Conservation (phyloP, 306 rosid genomes). For the Argentina anserina region DNA sequence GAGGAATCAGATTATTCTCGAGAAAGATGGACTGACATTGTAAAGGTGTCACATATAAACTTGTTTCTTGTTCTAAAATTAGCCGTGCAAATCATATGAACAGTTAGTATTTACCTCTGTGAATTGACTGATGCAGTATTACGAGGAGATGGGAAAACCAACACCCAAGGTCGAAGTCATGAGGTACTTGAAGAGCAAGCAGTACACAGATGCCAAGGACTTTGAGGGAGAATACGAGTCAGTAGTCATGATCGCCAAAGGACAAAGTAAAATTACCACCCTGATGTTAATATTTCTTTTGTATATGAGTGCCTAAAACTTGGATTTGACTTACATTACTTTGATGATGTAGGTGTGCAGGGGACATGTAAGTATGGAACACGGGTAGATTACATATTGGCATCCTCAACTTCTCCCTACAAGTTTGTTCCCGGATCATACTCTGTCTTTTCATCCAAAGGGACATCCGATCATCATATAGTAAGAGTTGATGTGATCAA, state of each 20-base stretch:
- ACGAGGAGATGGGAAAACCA: constrained; percentile 84
- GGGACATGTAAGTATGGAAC: constrained; percentile 99
- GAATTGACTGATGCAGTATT: constrained; percentile 45
- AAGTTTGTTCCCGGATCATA: constrained; percentile 87
- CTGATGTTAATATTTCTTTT: not conserved
- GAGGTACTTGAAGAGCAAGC: constrained; percentile 62
- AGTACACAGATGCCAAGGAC: constrained; percentile 70
- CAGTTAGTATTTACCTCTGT: not conserved
- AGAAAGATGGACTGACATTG: constrained; percentile 95
- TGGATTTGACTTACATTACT: not conserved
- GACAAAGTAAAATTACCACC: constrained; percentile 62
- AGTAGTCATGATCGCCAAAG: constrained; percentile 96
- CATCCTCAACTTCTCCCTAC: constrained; percentile 60
- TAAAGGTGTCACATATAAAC: constrained; percentile 46
- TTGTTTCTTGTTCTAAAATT: not conserved
- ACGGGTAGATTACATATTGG: constrained; percentile 80
- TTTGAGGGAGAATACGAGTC: constrained; percentile 76
- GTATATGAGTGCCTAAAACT: not conserved
- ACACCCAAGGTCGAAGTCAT: constrained; percentile 80
- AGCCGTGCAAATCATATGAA: not conserved
- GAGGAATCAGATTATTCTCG: constrained; percentile 86
- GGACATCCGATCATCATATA: constrained; percentile 97
- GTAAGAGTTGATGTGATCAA: constrained; percentile 74
- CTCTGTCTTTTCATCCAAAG: constrained; percentile 86
- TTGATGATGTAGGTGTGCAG: constrained; percentile 68